Evolutionary conservation across 2,329 filamentous ascomycete species (phyloP).

Genomic region (Aspergillus costaricaensis): DNA sequence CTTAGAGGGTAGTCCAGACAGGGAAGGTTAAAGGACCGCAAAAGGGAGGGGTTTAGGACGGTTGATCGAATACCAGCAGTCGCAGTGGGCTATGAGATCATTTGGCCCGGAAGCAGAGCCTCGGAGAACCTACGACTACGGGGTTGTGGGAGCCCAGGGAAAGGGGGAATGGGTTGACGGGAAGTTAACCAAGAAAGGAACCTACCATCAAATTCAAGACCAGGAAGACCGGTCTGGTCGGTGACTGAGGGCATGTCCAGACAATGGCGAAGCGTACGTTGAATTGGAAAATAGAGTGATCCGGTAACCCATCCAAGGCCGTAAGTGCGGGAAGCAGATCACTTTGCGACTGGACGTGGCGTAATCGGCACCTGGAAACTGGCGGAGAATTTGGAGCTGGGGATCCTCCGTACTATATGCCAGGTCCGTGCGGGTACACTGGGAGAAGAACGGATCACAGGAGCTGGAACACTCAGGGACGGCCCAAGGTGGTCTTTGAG

Average conservation of each 20-base stretch:
- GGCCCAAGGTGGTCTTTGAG: background rate
- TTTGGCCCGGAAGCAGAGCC: constrained; percentile 20
- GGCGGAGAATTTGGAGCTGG: background rate
- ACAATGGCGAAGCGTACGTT: background rate
- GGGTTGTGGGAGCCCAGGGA: constrained; percentile 13
- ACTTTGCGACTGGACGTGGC: background rate
- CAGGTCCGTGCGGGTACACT: background rate
- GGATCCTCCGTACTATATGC: background rate
- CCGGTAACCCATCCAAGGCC: constrained; percentile 49
- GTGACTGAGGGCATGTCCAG: constrained; percentile 34
- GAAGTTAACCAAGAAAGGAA: constrained; percentile 11
- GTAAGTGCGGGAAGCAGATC: constrained; percentile 43
- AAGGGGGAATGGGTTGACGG: constrained; percentile 11
- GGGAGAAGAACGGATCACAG: background rate
- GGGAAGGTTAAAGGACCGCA: constrained; percentile 5
- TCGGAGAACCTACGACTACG: constrained; percentile 22
- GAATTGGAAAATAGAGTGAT: background rate
- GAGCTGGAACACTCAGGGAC: background rate
- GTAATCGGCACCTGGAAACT: background rate
- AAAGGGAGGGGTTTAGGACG: background rate
- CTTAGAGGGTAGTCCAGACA: background rate
- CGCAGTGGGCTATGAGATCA: constrained; percentile 25
- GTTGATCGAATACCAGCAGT: constrained; percentile 9
- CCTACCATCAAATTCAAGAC: constrained; percentile 35
- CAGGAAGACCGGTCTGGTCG: constrained; percentile 26